Evolutionary conservation across 2,329 filamentous ascomycete genomes (phyloP), one percentile per base, ranked within the genome.

Genomic region (Orbilia brochopaga): DNA sequence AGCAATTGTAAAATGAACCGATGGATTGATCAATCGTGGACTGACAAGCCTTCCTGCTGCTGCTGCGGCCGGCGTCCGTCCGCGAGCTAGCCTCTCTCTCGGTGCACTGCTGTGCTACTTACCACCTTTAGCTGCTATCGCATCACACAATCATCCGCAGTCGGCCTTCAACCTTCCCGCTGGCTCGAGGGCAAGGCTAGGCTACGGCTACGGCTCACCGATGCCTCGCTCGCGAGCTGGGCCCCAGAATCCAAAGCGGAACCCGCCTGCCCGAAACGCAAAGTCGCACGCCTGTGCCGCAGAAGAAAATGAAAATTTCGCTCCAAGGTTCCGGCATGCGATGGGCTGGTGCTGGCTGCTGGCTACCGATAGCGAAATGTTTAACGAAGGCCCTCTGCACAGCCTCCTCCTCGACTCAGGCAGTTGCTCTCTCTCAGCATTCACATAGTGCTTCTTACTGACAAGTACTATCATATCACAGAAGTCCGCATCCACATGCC

Each of bases 401-500:
- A 48, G 44, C 44, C 44, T 48, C 44, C 44, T 32, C 44, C 8
- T 48, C 19, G 44, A 23, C n/a, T 48, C 44, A 19, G 44, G 19
- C 44, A 48, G 40, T 32, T 8, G 27, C 27, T 32, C 3, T 3
- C n/a, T n/a, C n/a, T n/a, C n/a, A n/a, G n/a, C n/a, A n/a, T n/a
- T n/a, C n/a, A n/a, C n/a, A n/a, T n/a, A n/a, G n/a, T n/a, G n/a
- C n/a, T n/a, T n/a, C n/a, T n/a, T n/a, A n/a, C n/a, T n/a, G n/a
- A n/a, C n/a, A n/a, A n/a, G n/a, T n/a, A n/a, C n/a, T n/a, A n/a
- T n/a, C n/a, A n/a, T n/a, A n/a, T n/a, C n/a, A n/a, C n/a, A n/a
- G n/a, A 48, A 48, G 11, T 21, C 44, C 44, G 44, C 44, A 48
- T 48, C n/a, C 17, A 21, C 44, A 48, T 48, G 44, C 44, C 44